phyloP scores from a whole-genome alignment of 495 filamentous ascomycete genomes.

The Penicillium flavigenum region DNA sequence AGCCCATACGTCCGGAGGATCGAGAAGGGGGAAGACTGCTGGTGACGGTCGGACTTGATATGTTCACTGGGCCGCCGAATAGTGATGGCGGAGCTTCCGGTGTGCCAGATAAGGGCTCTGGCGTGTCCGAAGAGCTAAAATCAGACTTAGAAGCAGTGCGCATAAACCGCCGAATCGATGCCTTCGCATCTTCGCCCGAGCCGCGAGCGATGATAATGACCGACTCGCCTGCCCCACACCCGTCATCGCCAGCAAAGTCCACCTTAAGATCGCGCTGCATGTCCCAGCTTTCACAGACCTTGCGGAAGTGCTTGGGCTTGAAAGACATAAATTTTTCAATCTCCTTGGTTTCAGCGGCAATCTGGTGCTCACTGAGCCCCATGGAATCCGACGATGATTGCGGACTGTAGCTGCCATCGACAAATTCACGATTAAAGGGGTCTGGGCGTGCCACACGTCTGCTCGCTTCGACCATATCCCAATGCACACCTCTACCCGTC shows the following conservation, averaged over 20 bases:
- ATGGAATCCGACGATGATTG: slow-evolving; percentile 68
- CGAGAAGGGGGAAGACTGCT: slow-evolving; percentile 31
- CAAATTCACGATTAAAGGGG: slow-evolving; percentile 57
- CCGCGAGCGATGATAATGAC: slow-evolving; percentile 74
- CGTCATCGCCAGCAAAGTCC: slow-evolving; percentile 83
- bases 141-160: slow-evolving; percentile 20
- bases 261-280: slow-evolving; percentile 85
- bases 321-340: slow-evolving; percentile 74
- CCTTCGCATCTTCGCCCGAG: slow-evolving; percentile 52
- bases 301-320: slow-evolving; percentile 76
- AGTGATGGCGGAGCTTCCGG: slow-evolving; percentile 27
- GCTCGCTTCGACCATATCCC: slow-evolving; percentile 76
- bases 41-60: slow-evolving; percentile 10
- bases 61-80: slow-evolving; percentile 35
- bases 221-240: slow-evolving; percentile 67
- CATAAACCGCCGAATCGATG: slow-evolving; percentile 53
- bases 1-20: slow-evolving; percentile 19
- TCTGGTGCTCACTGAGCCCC: slow-evolving; percentile 66
- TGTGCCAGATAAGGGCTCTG: neutral
- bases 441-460: slow-evolving; percentile 69
- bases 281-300: slow-evolving; percentile 82
- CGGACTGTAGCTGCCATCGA: slow-evolving; percentile 68
- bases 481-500: slow-evolving; percentile 71
- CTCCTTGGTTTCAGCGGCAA: slow-evolving; percentile 71
- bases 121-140: slow-evolving; percentile 16